Conservation (phyloP, 208 protist species). For the Trichomonas vaginalis region DNA sequence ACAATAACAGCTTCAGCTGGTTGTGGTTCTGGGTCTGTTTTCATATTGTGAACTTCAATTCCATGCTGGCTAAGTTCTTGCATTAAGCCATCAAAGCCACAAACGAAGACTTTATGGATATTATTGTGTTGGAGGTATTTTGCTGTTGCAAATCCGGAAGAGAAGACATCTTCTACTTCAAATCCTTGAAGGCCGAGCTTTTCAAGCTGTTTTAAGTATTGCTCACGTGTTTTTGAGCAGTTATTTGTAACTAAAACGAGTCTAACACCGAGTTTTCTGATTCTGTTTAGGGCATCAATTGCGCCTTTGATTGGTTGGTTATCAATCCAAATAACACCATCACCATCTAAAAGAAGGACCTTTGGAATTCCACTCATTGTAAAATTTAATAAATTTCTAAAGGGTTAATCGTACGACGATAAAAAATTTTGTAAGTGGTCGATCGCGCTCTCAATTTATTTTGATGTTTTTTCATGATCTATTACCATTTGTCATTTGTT, state of each 20-base stretch:
- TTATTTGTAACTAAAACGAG: slow-evolving; percentile 10
- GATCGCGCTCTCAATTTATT: too few species aligned
- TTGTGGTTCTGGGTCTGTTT: neutral
- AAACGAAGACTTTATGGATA: neutral
- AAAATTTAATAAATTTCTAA: too few species aligned
- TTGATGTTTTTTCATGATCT: too few species aligned
- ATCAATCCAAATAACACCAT: slow-evolving; percentile 16
- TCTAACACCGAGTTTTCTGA: neutral
- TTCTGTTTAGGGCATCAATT: neutral
- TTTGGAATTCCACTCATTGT: neutral
- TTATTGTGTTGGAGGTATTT: neutral
- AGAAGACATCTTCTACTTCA: neutral
- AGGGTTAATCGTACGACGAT: too few species aligned
- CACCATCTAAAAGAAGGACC: neutral
- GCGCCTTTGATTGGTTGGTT: neutral
- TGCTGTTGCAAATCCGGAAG: neutral
- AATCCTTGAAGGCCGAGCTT: neutral
- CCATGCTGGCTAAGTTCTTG: neutral
- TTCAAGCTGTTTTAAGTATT: neutral
- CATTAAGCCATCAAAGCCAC: neutral
- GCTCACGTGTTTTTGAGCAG: neutral
- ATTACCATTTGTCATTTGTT: too few species aligned
- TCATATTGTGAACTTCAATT: neutral
- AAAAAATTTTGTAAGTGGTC: too few species aligned
- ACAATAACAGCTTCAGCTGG: neutral